Conservation (phyloP, 306 rosid genomes). For the Ammopiptanthus mongolicus region DNA sequence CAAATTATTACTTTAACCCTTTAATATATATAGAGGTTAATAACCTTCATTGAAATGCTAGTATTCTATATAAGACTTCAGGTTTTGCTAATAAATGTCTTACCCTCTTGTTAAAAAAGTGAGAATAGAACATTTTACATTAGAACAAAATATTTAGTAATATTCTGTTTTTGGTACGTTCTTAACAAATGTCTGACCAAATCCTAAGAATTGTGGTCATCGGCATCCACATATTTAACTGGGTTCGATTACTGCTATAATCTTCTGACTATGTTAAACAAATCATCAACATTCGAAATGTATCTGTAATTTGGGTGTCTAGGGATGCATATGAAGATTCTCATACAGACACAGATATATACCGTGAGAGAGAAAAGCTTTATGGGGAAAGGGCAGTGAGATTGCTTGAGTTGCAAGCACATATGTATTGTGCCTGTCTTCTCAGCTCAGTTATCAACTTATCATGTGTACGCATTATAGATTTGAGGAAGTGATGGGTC, state of each 20-base stretch:
- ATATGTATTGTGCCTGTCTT: constrained; percentile 18
- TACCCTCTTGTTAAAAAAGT: too few relatives aligned
- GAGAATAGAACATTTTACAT: too few relatives aligned
- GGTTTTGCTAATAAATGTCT: too few relatives aligned
- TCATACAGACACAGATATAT: background rate
- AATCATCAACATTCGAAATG: background rate
- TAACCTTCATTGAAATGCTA: too few relatives aligned
- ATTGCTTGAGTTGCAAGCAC: constrained; percentile 21
- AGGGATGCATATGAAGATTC: background rate
- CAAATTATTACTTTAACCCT: too few relatives aligned
- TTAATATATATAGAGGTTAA: too few relatives aligned
- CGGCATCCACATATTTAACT: background rate
- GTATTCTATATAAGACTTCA: too few relatives aligned
- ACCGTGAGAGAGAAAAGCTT: background rate
- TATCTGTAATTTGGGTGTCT: background rate
- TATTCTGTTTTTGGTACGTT: too few relatives aligned
- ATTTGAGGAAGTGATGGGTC: constrained; percentile 28
- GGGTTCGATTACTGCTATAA: background rate
- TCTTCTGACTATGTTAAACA: background rate
- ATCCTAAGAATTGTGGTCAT: too few relatives aligned
- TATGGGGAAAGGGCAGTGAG: constrained; percentile 22
- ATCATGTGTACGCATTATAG: background rate
- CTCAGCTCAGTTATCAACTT: background rate
- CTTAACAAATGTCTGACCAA: too few relatives aligned
- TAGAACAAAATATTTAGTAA: too few relatives aligned